These are phyloP conservation scores for Ensete glaucum DNA, from an alignment of 176 grass and related monocot genomes.

Conservation along the genomic window DNA sequence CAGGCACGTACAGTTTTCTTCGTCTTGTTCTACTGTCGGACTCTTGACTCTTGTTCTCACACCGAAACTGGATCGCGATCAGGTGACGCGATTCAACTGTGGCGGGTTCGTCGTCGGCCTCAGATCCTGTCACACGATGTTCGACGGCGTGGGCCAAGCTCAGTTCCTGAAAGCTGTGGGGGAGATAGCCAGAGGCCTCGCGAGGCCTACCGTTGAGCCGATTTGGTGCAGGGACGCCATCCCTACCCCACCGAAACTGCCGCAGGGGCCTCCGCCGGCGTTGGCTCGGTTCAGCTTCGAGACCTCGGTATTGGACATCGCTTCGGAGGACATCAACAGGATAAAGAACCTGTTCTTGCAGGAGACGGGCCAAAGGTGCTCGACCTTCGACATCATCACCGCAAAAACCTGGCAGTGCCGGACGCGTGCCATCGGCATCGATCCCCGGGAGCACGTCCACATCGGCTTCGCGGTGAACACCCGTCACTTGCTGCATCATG, in stretches of 20 bases:
- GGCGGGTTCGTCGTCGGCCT: constrained; percentile 68
- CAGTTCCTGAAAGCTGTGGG: constrained; percentile 58
- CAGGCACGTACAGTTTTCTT: constrained; percentile 32
- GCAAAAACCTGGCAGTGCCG: constrained; percentile 61
- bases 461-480: constrained; percentile 75
- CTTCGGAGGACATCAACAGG: constrained; percentile 39
- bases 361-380: constrained; percentile 45
- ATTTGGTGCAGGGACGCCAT: constrained; percentile 58
- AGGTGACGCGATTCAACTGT: constrained; percentile 85
- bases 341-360: constrained; percentile 41
- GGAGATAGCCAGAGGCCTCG: constrained; percentile 53
- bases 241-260: constrained; percentile 48
- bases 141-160: constrained; percentile 61
- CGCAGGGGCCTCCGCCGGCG: constrained; percentile 30
- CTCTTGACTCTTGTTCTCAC: not conserved
- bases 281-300: constrained; percentile 48
- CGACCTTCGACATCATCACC: constrained; percentile 70
- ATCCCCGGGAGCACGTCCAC: constrained; percentile 39
- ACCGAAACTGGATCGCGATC: not conserved
- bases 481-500: constrained; percentile 46
- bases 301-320: constrained; percentile 48
- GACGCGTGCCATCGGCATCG: constrained; percentile 33
- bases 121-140: constrained; percentile 80
- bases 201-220: constrained; percentile 35
- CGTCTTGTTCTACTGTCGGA: not conserved